Percentiles rank a stretch among this genome's conserved stretches.
These are phyloP conservation scores for Piromyces sp. DNA, from an alignment of 192 early-diverging fungal genomes.

Conservation along the genomic window DNA sequence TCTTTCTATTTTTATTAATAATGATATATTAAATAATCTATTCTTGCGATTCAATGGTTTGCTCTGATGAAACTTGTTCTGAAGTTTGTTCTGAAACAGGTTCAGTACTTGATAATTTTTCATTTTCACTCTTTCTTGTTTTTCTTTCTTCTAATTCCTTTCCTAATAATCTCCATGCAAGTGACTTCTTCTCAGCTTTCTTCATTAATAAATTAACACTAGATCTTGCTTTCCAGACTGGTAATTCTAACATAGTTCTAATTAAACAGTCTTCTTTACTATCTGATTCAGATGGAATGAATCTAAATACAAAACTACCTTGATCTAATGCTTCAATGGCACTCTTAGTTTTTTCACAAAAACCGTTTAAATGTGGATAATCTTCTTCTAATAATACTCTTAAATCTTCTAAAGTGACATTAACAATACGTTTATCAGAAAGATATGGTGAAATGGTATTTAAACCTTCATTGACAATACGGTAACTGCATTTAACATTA, in stretches of 20 bases:
- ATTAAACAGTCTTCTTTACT: constrained; percentile 1
- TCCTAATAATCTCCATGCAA: constrained; percentile 20
- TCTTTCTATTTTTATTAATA: too few species aligned
- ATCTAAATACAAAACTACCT: constrained; percentile 23
- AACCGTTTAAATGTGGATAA: constrained; percentile 2
- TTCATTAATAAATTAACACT: constrained; percentile 58
- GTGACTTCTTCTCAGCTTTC: constrained; percentile 45
- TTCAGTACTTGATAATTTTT: neutral
- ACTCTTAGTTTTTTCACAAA: constrained; percentile 1
- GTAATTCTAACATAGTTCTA: constrained; percentile 24
- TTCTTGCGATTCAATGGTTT: neutral
- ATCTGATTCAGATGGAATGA: constrained; percentile 10
- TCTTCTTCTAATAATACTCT: constrained; percentile 6
- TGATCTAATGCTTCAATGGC: neutral
- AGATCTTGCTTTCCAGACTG: constrained; percentile 53
- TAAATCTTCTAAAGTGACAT: constrained; percentile 15
- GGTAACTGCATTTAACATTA: constrained; percentile 11
- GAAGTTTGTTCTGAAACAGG: neutral
- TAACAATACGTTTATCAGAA: constrained; percentile 12
- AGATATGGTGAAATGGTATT: constrained; percentile 13
- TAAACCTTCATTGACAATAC: constrained; percentile 25
- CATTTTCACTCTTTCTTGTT: neutral
- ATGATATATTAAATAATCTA: too few species aligned
- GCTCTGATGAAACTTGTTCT: neutral
- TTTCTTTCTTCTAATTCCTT: neutral